phyloP scores from a whole-genome alignment of 2,329 filamentous ascomycete species.

The Cryphonectria radicalis region DNA sequence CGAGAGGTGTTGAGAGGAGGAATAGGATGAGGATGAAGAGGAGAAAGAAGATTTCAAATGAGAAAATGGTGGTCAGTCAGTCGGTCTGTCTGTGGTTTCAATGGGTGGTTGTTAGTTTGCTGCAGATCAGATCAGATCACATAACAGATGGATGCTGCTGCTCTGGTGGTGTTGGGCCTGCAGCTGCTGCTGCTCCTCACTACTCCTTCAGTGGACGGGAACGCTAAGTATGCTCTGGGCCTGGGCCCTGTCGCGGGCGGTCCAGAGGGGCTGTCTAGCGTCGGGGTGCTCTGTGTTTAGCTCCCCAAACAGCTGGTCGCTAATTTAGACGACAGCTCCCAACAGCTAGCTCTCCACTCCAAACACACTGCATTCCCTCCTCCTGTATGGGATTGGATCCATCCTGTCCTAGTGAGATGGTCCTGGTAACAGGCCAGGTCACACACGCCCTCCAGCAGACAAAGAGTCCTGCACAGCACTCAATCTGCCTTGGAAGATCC shows the following conservation, averaged over 20 bases:
- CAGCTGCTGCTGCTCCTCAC: constrained; percentile 9
- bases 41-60: neutral
- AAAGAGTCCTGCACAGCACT: neutral
- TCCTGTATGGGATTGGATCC: neutral
- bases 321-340: neutral
- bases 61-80: neutral
- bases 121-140: constrained; percentile 2
- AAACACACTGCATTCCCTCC: neutral
- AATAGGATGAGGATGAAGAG: neutral
- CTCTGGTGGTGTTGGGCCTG: neutral
- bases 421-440: neutral
- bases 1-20: neutral
- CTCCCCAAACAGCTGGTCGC: too few species aligned
- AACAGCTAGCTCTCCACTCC: neutral
- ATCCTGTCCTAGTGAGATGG: neutral
- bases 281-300: neutral
- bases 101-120: neutral
- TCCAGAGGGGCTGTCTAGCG: neutral
- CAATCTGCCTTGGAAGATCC: neutral
- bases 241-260: too few species aligned
- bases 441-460: neutral
- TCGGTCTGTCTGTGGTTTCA: neutral
- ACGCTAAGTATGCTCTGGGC: too few species aligned
- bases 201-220: neutral
- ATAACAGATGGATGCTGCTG: neutral